Base-by-base conservation (phyloP, 345 rosid species). In the Aquilaria malaccensis region DNA sequence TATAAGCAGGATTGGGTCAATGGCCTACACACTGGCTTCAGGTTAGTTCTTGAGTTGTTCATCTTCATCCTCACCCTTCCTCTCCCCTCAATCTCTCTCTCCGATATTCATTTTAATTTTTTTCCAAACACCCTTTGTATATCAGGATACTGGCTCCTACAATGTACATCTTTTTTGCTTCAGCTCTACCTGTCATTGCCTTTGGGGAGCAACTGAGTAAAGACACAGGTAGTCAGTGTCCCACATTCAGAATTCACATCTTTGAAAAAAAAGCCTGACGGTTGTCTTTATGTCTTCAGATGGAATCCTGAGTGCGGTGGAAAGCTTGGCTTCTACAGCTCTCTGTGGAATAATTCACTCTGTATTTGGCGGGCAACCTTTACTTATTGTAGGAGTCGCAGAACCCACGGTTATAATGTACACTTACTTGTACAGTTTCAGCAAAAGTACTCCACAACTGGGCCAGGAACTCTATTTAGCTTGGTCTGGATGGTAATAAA, bases 371-470 rank as follows among this genome's bases (percentile, higher is more conserved):
- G 97, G 96, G 13, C 97, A 91, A 62, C 93, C 97, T 5, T 74
- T 91, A 75, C 65, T 87, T 72, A 87, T 90, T 59, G 29, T 90
- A 57, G 97, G 97, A 9, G 97, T 90, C 58, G 97, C 97, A 4
- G 95, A 91, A 59, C 96, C 97, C 2, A 91, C 97, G 3, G 73
- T 85, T 61, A 91, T 88, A 13, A 91, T 91, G 97, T 87, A 85
- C 74, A 85, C 85, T 61, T 91, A 88, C 61, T 70, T 88, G 75
- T 88, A 88, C 76, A 77, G 70, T 65, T 91, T 91, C 74, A 63
- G 87, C 70, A 70, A 75, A 68, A 74, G 76, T 41, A 79, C 83
- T 69, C 79, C 76, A 0, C 86, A 76, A 9, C 48, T 91, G 59
- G 96, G 97, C 41, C 62, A 50, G 29, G 70, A 80, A 33, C 82